A percentile compares a stretch with the other conserved stretches of the same genome.
Evolutionary conservation across 1,284 basidiomycete species (phyloP).

Genomic region (Ustilago curta): DNA sequence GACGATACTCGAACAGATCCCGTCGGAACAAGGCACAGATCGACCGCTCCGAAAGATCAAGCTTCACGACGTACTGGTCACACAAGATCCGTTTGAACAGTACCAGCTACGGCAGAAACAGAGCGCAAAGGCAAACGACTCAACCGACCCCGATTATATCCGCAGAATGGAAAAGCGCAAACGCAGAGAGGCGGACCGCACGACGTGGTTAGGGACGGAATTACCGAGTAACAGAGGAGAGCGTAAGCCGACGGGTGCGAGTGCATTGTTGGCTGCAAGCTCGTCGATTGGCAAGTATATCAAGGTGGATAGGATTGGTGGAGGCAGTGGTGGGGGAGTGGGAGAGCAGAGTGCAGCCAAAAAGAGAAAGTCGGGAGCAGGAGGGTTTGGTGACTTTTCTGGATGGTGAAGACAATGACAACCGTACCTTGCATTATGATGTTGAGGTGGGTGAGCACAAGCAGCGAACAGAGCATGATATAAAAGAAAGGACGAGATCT

Average conservation of each 20-base stretch:
- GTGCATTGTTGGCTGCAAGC: conserved; percentile 5
- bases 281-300: conserved; percentile 43
- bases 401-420: conserved; percentile 38
- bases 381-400: conserved; percentile 63
- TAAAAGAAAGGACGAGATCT: no score
- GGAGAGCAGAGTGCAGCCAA: neutral
- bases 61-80: conserved; percentile 68
- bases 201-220: conserved; percentile 62
- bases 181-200: conserved; percentile 61
- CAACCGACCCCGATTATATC: conserved; percentile 45
- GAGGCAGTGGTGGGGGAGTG: neutral
- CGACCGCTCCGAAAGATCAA: conserved; percentile 84
- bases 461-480: neutral
- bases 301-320: neutral
- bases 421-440: no score
- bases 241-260: neutral
- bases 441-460: neutral
- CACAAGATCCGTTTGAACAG: conserved; percentile 62
- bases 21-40: conserved; percentile 85
- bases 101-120: conserved; percentile 48
- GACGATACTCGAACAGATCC: conserved; percentile 82
- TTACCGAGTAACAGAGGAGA: conserved; percentile 7
- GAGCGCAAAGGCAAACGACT: conserved; percentile 37
- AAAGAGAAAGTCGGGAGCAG: conserved; percentile 24
- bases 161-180: conserved; percentile 56